phyloP scores from a whole-genome alignment of 148 eudicot species.

The Hydrangea macrophylla region DNA sequence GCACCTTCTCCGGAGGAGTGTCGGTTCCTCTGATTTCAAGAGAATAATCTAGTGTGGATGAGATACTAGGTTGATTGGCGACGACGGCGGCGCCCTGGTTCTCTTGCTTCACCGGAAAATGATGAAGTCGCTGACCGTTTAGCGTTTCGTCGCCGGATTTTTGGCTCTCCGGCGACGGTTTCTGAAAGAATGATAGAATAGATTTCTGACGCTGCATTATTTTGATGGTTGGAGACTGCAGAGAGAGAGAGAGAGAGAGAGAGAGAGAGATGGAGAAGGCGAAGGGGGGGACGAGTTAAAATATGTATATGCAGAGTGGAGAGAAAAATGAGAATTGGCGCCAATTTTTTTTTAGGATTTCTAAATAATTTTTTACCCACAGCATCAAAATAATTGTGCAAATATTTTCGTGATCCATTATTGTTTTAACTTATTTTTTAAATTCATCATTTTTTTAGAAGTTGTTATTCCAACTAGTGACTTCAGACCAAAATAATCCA shows the following conservation, averaged over 20 bases:
- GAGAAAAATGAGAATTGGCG: constrained; percentile 19
- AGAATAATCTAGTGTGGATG: constrained; percentile 3
- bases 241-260: constrained; percentile 11
- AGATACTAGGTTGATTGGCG: constrained; percentile 4
- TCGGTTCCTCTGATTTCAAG: constrained; percentile 53
- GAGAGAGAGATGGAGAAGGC: not conserved
- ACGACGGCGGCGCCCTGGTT: constrained; percentile 7
- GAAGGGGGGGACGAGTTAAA: not conserved
- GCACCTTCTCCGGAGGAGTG: constrained; percentile 93
- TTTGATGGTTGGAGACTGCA: constrained; percentile 11
- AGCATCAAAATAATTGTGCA: too few species aligned
- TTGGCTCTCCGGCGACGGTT: constrained; percentile 45
- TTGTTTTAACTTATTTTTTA: too few species aligned
- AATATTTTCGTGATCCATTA: too few species aligned
- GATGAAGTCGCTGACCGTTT: constrained; percentile 9
- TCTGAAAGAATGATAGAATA: constrained; percentile 70
- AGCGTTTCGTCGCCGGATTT: constrained; percentile 19
- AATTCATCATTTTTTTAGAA: too few species aligned
- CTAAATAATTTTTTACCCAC: too few species aligned
- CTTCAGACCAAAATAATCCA: too few species aligned
- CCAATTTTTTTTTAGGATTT: too few species aligned
- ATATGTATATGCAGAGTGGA: not conserved
- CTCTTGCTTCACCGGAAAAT: constrained; percentile 10
- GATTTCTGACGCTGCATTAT: constrained; percentile 70
- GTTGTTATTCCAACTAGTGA: too few species aligned